A percentile compares a stretch with the other conserved stretches of the same genome.
Evolutionary conservation across 1,284 basidiomycete species (phyloP).

Genomic region (Cryptococcus sp.): DNA sequence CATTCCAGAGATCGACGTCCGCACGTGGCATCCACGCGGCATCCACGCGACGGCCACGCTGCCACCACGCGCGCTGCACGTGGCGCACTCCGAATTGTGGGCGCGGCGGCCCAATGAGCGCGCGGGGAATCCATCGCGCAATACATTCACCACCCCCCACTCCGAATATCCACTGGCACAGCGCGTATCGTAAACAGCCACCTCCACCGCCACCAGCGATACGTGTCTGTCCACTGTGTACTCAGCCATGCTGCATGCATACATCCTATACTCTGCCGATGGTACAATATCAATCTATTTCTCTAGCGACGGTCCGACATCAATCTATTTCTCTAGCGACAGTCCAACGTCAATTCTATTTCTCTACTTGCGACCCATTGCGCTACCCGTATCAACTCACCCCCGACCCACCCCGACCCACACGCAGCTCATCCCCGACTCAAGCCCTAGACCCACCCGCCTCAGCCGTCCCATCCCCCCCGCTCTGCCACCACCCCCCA

Average conservation of each 20-base stretch:
- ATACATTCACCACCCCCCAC: background rate
- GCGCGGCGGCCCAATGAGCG: background rate
- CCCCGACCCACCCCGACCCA: too few relatives aligned
- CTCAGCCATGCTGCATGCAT: too few relatives aligned
- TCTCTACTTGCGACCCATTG: too few relatives aligned
- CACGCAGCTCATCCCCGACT: background rate
- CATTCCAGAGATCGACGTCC: constrained; percentile 3
- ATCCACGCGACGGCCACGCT: background rate
- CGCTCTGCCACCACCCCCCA: constrained; percentile 26
- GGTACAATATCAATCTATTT: too few relatives aligned
- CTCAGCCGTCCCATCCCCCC: constrained; percentile 11
- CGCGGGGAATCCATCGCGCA: background rate
- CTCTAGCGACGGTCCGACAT: too few relatives aligned
- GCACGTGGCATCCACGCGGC: too few relatives aligned
- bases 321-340: too few relatives aligned
- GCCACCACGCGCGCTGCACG: too few relatives aligned
- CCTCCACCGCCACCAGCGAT: constrained; percentile 1
- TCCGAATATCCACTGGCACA: background rate
- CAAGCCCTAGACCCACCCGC: background rate
- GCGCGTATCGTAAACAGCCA: too few relatives aligned
- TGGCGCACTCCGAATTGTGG: constrained; percentile 15
- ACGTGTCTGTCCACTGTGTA: constrained; percentile 11
- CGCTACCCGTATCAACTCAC: background rate
- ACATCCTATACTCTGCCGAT: too few relatives aligned
- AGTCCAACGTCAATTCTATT: too few relatives aligned